Base-by-base conservation (phyloP, 768 basidiomycete species). In the Boletus eberwhitei region DNA sequence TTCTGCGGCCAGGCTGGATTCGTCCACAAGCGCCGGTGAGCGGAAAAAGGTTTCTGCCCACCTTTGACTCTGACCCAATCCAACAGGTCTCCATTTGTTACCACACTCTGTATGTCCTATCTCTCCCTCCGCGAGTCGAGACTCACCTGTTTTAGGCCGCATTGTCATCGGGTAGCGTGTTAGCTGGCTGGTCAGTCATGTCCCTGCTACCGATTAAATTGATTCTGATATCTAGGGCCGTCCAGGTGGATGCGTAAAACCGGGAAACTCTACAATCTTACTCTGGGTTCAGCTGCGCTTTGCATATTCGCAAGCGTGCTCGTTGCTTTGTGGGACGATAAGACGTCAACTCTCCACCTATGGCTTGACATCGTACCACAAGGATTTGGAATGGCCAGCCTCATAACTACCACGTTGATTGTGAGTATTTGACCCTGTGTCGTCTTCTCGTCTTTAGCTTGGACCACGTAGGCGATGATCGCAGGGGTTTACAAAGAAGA, bases 401-500 rank as follows among this genome's bases (percentile, higher is more conserved):
- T 91, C 52, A 88, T 93, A 64, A 93, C 91, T n/a, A 87, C 81
- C 60, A 92, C 90, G 8, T 74, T 93, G 42, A 90, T 93, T 67
- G 91, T 91, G 58, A 60, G 86, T 77, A 59, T 52, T 42, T 55
- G 49, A 34, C 35, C 38, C 32, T n/a, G 21, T 48, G 58, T 52
- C 39, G 38, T 49, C 26, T 26, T 26, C 21, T 54, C 36, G 54
- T 56, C 48, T 48, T 45, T 29, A 44, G 32, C 35, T 53, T 32
- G 22, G 53, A 51, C 45, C 39, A 51, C 56, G 48, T 64, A 93
- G 90, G 94, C 93, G 14, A 85, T 97, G 80, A 93, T 96, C 54
- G 83, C 93, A 24, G 79, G 83, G 42, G 88, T 95, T 38, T 77
- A 81, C 56, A 84, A 86, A 64, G 82, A 87, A 67, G 90, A 93